phyloP scores from a whole-genome alignment of 805 yeast species.

The Candida ulmi region DNA sequence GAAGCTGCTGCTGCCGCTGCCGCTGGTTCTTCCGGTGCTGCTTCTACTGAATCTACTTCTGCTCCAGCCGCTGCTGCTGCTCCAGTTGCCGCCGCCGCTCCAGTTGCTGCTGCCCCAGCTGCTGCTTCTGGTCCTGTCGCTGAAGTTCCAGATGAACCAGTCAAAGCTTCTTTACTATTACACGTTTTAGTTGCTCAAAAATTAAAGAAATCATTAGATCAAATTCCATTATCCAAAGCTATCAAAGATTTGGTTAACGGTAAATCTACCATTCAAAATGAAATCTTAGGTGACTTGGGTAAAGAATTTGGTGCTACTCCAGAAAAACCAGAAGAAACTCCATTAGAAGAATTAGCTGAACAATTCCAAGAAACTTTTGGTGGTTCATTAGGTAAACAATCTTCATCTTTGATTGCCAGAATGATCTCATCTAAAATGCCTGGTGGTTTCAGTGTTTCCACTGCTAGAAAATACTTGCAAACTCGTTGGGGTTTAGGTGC shows the following conservation, averaged over 20 bases:
- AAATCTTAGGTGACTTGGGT: constrained; percentile 96
- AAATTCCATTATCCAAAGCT: constrained; percentile 84
- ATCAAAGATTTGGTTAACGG: constrained; percentile 98
- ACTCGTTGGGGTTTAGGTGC: constrained; percentile 87
- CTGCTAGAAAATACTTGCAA: constrained; percentile 88
- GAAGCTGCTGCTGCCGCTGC: constrained; percentile 28
- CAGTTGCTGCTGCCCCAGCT: constrained; percentile 55
- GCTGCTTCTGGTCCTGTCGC: constrained; percentile 78
- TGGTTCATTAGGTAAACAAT: constrained; percentile 91
- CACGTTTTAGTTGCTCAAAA: constrained; percentile 94
- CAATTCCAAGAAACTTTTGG: constrained; percentile 85
- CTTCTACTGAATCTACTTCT: constrained; percentile 38
- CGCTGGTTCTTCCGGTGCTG: constrained; percentile 41
- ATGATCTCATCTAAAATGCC: constrained; percentile 97
- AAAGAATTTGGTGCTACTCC: constrained; percentile 98
- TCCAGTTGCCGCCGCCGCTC: constrained; percentile 53
- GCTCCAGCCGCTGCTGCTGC: constrained; percentile 53
- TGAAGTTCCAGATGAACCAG: constrained; percentile 84
- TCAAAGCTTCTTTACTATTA: constrained; percentile 72
- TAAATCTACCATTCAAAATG: constrained; percentile 97
- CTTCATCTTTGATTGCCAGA: constrained; percentile 83
- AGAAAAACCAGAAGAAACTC: constrained; percentile 98
- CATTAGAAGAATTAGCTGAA: constrained; percentile 92
- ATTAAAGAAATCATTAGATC: constrained; percentile 84
- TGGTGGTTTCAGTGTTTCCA: constrained; percentile 94